phyloP scores from a whole-genome alignment of 192 early-diverging fungal species.

The Podila epigama region DNA sequence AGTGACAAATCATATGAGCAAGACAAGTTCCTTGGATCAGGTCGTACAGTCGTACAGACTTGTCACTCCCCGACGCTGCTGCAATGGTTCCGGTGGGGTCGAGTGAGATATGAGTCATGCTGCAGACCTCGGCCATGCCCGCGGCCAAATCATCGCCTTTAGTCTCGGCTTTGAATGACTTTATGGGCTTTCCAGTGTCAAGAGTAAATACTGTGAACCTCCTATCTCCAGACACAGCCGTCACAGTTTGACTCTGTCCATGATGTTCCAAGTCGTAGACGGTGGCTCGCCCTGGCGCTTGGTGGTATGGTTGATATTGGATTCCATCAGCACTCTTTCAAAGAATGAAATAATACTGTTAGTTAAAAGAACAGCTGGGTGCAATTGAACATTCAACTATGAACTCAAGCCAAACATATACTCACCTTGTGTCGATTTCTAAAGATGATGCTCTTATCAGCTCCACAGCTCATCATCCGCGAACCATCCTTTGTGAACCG shows the following conservation, averaged over 20 bases:
- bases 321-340: conserved; percentile 24
- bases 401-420: background rate
- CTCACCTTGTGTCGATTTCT: conserved; percentile 50
- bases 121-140: conserved; percentile 55
- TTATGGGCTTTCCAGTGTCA: conserved; percentile 70
- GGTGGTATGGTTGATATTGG: conserved; percentile 67
- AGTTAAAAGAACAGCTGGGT: no score
- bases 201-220: conserved; percentile 67
- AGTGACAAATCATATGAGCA: conserved; percentile 67
- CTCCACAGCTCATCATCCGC: conserved; percentile 77
- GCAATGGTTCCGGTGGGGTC: conserved; percentile 75
- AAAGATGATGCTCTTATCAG: conserved; percentile 86
- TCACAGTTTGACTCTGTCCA: conserved; percentile 59
- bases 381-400: no score
- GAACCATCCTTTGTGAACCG: conserved; percentile 69
- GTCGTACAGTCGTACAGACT: conserved; percentile 76
- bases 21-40: conserved; percentile 67
- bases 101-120: conserved; percentile 68
- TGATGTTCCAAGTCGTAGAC: conserved; percentile 79
- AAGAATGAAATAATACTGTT: background rate
- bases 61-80: conserved; percentile 72
- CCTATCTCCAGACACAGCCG: conserved; percentile 74
- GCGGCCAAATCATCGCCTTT: conserved; percentile 47
- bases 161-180: conserved; percentile 65
- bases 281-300: conserved; percentile 70